Base-by-base conservation (phyloP, 2,329 filamentous ascomycete genomes). In the Metarhizium guizhouense region DNA sequence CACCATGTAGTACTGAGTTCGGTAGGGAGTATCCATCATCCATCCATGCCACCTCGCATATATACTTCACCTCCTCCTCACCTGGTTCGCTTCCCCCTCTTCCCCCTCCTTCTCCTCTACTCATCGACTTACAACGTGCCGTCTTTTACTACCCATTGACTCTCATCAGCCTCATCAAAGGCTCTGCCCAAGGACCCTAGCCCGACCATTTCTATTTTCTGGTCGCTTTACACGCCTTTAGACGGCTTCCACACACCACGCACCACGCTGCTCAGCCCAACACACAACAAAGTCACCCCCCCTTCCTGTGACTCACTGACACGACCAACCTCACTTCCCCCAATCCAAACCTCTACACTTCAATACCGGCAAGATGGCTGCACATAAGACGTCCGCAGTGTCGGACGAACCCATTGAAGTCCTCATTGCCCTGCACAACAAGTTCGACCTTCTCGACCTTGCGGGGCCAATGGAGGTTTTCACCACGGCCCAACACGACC, bases 381-480 rank as follows among this genome's bases (percentile, higher is more conserved):
- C 78, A 68, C 71, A 71, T 67, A 83, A 83, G 76, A 75, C 72
- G 62, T 80, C 79, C 70, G 79, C 80, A 67, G 78, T 81, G 69
- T 74, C 75, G 64, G 80, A 83, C 67, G 67, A 70, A 58, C 80
- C 80, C 61, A 73, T 84, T 65, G 75, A 83, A 60, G 78, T 84
- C 61, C 78, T 84, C 66, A 77, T 84, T 70, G 80, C 76, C 63
- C 75, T 84, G 63, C 81, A 84, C 54, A 71, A 76, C 67, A 80
- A 82, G 67, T 84, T 84, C 67, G 74, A 83, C 66, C 68, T 84
- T 57, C 63, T 83, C 61, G 81, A 84, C 73, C 77, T 84, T 62
- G 76, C 79, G 56, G 81, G 79, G 60, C 75, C 79, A 47, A 67
- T 80, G 53, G 76, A 82, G 71, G 75, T 76, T 59, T 72, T 84